Conservation (phyloP, 202 grass and related monocot genomes). For the Elaeis oleifera region DNA sequence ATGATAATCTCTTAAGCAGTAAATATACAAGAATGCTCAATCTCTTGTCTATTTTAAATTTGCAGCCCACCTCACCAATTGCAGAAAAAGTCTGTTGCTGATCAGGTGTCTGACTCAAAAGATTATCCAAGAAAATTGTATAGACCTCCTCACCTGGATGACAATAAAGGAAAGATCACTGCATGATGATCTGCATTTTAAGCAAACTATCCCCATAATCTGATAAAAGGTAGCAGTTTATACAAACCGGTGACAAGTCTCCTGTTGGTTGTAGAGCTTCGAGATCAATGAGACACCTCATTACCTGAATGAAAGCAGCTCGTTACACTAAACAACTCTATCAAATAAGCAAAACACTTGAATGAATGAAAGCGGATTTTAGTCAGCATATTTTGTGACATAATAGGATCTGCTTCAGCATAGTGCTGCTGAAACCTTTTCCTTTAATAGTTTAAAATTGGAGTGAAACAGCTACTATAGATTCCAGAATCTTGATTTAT, state of each 20-base stretch:
- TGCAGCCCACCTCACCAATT: slow-evolving; percentile 80
- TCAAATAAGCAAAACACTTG: neutral
- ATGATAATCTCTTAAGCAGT: too few species aligned
- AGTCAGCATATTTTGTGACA: too few species aligned
- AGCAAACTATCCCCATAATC: too few species aligned
- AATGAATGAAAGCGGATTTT: too few species aligned
- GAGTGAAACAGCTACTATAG: too few species aligned
- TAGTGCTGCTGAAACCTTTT: too few species aligned
- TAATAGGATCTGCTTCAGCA: too few species aligned
- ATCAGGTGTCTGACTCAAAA: slow-evolving; percentile 65
- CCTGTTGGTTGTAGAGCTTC: slow-evolving; percentile 16
- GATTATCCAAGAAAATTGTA: slow-evolving; percentile 91
- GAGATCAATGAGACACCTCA: slow-evolving; percentile 15
- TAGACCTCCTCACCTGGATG: slow-evolving; percentile 80
- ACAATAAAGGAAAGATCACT: slow-evolving; percentile 7
- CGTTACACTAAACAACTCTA: neutral
- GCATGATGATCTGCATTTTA: neutral
- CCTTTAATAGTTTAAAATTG: too few species aligned
- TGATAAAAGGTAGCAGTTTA: slow-evolving; percentile 16
- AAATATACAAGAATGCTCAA: too few species aligned
- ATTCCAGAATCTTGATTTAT: too few species aligned
- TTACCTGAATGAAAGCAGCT: slow-evolving; percentile 1
- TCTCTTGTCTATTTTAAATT: too few species aligned
- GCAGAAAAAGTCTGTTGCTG: slow-evolving; percentile 80
- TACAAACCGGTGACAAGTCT: slow-evolving; percentile 17